Base-by-base conservation (phyloP, 2,329 filamentous ascomycete species). In the Aspergillus ustus region DNA sequence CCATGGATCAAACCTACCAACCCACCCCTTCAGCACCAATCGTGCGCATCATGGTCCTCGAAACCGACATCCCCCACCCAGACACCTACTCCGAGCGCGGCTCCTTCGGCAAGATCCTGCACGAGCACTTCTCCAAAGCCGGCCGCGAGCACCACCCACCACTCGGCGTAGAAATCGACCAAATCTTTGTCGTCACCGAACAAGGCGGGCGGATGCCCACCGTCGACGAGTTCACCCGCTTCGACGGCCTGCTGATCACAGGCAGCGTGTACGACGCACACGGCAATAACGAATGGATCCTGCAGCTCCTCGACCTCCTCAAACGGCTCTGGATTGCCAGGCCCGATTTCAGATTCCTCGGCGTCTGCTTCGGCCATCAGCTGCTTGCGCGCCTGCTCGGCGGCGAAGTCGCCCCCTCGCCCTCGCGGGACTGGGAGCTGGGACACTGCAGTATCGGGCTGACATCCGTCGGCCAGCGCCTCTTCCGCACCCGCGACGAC, bases 1-100 rank as follows among this genome's bases (percentile, higher is more conserved):
- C 48, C 63, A 67, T 67, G 65, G 66, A 67, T 49, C 58, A 63
- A 13, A 66, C 56, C 31, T 65, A 45, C 50, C 62, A 59, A 40
- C 66, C 66, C 52, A 61, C 57, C 1, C 45, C 61, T 17, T 48
- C 61, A 49, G 64, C 64, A 7, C 57, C 62, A 8, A 50, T 66
- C 34, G 72, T 80, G 45, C 78, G 78, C 63, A 80, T 82, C 70
- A 75, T 87, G 57, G 84, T 88, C 61, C 79, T 88, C 7, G 85
- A 88, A 71, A 87, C 85, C 0, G 85, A 88, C 66, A 77, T 81
- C 58, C 80, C 84, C 28, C 82, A 86, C 63, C 81, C 82, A 13
- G 78, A 85, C 7, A 85, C 83, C 1, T 70, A 81, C 50, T 68
- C 76, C 19, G 76, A 81, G 50, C 78, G 74, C n/a, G 85, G 85